Evolutionary conservation across 2,329 filamentous ascomycete genomes (phyloP).

Genomic region (Emydomyces testavorans): DNA sequence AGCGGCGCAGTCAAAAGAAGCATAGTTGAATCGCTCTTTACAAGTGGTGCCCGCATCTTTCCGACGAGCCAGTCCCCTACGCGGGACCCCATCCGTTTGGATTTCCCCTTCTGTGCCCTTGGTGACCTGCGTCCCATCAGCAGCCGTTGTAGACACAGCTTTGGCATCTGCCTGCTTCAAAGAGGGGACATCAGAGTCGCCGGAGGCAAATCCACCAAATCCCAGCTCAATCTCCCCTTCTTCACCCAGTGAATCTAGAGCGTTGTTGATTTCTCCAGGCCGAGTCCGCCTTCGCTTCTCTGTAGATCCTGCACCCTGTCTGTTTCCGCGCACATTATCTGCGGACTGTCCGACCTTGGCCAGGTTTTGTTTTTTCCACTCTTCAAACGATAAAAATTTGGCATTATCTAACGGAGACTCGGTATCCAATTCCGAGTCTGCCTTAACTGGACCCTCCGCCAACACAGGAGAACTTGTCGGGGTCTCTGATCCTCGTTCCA

Average conservation of each 20-base stretch:
- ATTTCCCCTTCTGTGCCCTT: conserved; percentile 13
- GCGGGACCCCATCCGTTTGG: conserved; percentile 13
- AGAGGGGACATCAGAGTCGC: conserved; percentile 30
- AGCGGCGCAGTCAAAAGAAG: conserved; percentile 92
- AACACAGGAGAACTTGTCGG: neutral
- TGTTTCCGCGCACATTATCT: conserved; percentile 50
- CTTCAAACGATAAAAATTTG: conserved; percentile 91
- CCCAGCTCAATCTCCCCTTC: conserved; percentile 75
- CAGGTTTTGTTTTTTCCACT: conserved; percentile 93
- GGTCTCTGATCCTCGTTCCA: neutral
- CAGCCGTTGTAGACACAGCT: conserved; percentile 21
- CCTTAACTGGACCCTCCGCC: neutral
- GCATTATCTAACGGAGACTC: conserved; percentile 60
- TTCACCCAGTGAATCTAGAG: conserved; percentile 69
- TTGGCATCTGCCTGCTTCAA: conserved; percentile 16
- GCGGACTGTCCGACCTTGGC: conserved; percentile 70
- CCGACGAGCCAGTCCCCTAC: conserved; percentile 51
- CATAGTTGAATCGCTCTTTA: conserved; percentile 95
- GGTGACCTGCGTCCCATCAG: conserved; percentile 23
- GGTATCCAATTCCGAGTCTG: conserved; percentile 41
- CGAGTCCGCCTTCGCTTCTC: conserved; percentile 40
- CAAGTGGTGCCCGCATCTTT: conserved; percentile 95
- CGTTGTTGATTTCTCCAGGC: conserved; percentile 49
- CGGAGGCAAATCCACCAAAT: conserved; percentile 50
- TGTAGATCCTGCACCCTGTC: conserved; percentile 37